A percentile compares a stretch with the other conserved stretches of the same genome.
Conservation (phyloP, 2,329 filamentous ascomycete species). For the Emmonsiellopsis sp. region DNA sequence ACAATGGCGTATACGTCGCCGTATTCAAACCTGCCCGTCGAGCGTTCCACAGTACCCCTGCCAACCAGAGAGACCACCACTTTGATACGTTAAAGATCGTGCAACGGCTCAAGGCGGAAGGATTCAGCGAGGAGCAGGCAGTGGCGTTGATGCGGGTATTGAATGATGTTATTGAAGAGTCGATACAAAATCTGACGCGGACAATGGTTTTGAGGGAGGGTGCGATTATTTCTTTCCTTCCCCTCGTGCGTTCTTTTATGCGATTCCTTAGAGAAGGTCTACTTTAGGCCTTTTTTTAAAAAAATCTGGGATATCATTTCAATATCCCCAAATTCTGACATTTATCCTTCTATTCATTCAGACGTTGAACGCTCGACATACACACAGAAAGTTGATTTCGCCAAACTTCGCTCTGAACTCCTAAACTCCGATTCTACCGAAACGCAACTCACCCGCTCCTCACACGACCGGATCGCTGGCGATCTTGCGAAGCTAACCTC, state of each 20-base stretch:
- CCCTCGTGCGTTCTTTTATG: neutral
- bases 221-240: conserved; percentile 31
- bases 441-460: conserved; percentile 74
- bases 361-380: conserved; percentile 48
- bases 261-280: no score
- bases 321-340: neutral
- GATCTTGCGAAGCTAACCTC: conserved; percentile 91
- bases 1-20: conserved; percentile 42
- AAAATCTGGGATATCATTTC: no score
- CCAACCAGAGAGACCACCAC: conserved; percentile 68
- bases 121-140: conserved; percentile 90
- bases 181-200: conserved; percentile 91
- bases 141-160: conserved; percentile 98
- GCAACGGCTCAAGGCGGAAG: conserved; percentile 77
- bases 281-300: no score
- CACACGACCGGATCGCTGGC: conserved; percentile 87
- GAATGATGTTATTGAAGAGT: conserved; percentile 95
- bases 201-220: conserved; percentile 98
- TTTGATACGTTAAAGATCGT: conserved; percentile 98
- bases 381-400: conserved; percentile 91
- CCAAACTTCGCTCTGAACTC: conserved; percentile 89
- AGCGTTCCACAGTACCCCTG: conserved; percentile 60
- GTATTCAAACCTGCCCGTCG: conserved; percentile 32
- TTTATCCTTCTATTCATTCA: conserved; percentile 13
- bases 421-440: conserved; percentile 88